A percentile compares a stretch with the other conserved stretches of the same genome.
Conservation (phyloP, 225 moss, liverwort and hornwort genomes). For the Bryoerythrophyllum caledonicum region DNA sequence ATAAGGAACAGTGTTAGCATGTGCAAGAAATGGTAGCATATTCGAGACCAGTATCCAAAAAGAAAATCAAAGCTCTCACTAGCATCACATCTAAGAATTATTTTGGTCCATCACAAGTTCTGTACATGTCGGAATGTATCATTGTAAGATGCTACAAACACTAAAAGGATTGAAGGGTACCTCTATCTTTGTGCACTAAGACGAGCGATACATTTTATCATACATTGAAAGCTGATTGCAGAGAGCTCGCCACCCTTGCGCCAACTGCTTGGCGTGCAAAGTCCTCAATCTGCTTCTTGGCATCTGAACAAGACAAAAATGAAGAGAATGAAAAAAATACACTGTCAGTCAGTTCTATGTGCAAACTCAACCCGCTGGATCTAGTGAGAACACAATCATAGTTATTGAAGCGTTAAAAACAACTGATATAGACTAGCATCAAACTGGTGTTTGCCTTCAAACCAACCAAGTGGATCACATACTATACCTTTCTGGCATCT, state of each 20-base stretch:
- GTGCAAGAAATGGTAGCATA: neutral
- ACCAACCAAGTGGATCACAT: neutral
- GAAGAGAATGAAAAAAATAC: constrained; percentile 7
- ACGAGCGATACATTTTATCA: constrained; percentile 18
- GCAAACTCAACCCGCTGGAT: neutral
- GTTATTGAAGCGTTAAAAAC: neutral
- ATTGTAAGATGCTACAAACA: neutral
- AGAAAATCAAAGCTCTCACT: neutral
- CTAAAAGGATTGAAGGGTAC: neutral
- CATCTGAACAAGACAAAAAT: constrained; percentile 51
- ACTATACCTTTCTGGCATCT: constrained; percentile 76
- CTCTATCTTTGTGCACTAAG: constrained; percentile 17
- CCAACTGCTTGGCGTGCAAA: constrained; percentile 67
- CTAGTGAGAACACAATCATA: neutral
- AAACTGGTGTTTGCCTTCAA: neutral
- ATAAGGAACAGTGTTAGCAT: neutral
- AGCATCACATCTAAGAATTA: too few relatives aligned
- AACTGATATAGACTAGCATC: neutral
- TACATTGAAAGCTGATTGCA: constrained; percentile 36
- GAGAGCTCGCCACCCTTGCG: constrained; percentile 47
- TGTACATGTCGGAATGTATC: neutral
- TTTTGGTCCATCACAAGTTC: neutral
- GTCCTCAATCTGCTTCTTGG: constrained; percentile 60
- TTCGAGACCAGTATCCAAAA: neutral
- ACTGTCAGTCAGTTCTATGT: neutral